Evolutionary conservation across 2,329 filamentous ascomycete species (phyloP).

Genomic region (Emmonsiellopsis sp.): DNA sequence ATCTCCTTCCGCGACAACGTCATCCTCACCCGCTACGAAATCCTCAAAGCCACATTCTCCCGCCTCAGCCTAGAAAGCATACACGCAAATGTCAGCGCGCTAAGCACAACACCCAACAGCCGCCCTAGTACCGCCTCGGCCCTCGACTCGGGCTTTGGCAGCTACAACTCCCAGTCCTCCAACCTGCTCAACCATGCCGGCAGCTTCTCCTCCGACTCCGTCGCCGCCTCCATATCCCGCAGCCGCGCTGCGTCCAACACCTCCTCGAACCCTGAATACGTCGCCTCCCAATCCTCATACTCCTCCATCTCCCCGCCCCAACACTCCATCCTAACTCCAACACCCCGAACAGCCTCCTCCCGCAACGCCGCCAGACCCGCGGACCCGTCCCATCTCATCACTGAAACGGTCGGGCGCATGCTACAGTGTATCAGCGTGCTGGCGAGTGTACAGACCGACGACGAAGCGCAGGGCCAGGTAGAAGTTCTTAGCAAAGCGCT

Average conservation of each 20-base stretch:
- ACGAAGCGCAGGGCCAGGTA: constrained; percentile 68
- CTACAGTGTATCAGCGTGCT: constrained; percentile 92
- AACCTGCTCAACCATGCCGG: constrained; percentile 65
- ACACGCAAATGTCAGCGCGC: constrained; percentile 41
- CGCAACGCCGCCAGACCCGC: constrained; percentile 8
- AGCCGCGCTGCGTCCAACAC: constrained; percentile 66
- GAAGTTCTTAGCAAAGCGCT: constrained; percentile 76
- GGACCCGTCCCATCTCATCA: constrained; percentile 61
- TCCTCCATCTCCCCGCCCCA: constrained; percentile 32
- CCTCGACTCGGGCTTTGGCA: constrained; percentile 60
- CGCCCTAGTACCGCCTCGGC: constrained; percentile 68
- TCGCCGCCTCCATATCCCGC: constrained; percentile 47
- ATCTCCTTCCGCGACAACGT: constrained; percentile 81
- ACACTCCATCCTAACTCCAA: constrained; percentile 17
- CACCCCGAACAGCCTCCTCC: neutral
- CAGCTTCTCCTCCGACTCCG: constrained; percentile 42
- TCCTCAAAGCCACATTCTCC: constrained; percentile 81
- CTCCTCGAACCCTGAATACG: constrained; percentile 41
- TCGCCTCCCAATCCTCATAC: constrained; percentile 35
- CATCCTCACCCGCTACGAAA: constrained; percentile 80
- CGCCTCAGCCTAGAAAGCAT: constrained; percentile 77
- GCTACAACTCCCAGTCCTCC: constrained; percentile 70
- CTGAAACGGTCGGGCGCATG: constrained; percentile 91
- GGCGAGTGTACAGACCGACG: constrained; percentile 62
- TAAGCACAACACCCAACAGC: constrained; percentile 29